Evolutionary conservation across 345 rosid species (phyloP).

Genomic region (Lumnitzera racemosa): DNA sequence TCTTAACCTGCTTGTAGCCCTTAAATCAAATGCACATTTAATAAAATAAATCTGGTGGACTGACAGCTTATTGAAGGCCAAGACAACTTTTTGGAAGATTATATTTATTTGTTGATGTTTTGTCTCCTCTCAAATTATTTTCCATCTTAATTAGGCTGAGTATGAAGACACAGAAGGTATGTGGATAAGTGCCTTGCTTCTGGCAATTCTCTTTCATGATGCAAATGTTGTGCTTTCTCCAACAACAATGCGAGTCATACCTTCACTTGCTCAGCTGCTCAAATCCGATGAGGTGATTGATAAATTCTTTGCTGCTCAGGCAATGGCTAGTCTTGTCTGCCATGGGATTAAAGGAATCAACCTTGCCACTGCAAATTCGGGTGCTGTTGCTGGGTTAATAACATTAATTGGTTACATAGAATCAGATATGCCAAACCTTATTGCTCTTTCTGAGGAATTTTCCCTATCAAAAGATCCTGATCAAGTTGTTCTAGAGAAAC

Average conservation of each 20-base stretch:
- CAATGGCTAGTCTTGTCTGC: conserved; percentile 73
- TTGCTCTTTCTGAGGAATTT: conserved; percentile 62
- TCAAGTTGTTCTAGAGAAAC: conserved; percentile 55
- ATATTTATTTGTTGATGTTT: neutral
- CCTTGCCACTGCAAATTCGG: conserved; percentile 73
- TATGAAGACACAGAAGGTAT: conserved; percentile 62
- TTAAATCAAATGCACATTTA: too few relatives aligned
- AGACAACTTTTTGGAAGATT: too few relatives aligned
- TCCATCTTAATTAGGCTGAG: conserved; percentile 39
- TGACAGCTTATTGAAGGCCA: too few relatives aligned
- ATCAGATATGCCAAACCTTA: conserved; percentile 41
- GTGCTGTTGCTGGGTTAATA: conserved; percentile 73
- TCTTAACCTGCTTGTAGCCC: too few relatives aligned
- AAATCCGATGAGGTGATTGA: conserved; percentile 69
- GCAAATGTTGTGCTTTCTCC: conserved; percentile 48
- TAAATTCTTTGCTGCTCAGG: conserved; percentile 81
- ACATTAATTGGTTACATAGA: conserved; percentile 62
- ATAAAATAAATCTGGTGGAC: too few relatives aligned
- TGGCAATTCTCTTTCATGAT: conserved; percentile 77
- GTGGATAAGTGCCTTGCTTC: conserved; percentile 70
- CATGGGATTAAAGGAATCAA: conserved; percentile 54
- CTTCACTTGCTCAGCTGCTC: conserved; percentile 64
- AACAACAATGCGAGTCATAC: conserved; percentile 53
- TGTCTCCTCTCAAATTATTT: neutral
- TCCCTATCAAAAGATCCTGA: conserved; percentile 48